A percentile compares a stretch with the other conserved stretches of the same genome.
Evolutionary conservation across 2,329 filamentous ascomycete species (phyloP).

Genomic region (Zasmidium citrigriseum): DNA sequence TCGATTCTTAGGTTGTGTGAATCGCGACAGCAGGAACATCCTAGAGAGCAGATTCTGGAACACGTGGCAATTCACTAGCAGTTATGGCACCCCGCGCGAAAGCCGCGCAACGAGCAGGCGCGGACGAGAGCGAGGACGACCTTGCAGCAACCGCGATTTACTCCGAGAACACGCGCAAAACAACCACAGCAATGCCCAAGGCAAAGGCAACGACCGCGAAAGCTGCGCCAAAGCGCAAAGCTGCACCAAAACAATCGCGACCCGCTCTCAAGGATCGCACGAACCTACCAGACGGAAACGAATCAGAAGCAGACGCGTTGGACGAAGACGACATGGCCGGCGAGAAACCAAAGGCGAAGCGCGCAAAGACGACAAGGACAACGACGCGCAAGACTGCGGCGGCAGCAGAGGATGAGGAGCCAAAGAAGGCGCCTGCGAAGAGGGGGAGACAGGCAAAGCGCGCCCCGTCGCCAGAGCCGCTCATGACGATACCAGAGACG

Average conservation of each 20-base stretch:
- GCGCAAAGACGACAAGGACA: slow-evolving; percentile 32
- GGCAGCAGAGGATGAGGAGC: slow-evolving; percentile 11
- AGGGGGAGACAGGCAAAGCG: slow-evolving; percentile 32
- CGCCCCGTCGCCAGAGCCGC: slow-evolving; percentile 35
- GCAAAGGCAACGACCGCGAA: slow-evolving; percentile 37
- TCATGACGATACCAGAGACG: slow-evolving; percentile 48
- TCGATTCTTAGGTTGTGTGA: neutral
- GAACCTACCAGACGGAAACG: slow-evolving; percentile 39
- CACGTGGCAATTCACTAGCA: neutral
- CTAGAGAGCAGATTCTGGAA: neutral
- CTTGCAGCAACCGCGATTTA: slow-evolving; percentile 20
- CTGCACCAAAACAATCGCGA: slow-evolving; percentile 38
- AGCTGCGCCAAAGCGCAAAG: slow-evolving; percentile 41
- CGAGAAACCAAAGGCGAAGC: slow-evolving; percentile 33
- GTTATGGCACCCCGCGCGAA: slow-evolving; percentile 22
- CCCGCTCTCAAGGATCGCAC: slow-evolving; percentile 45
- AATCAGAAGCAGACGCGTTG: slow-evolving; percentile 45
- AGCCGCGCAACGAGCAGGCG: slow-evolving; percentile 13
- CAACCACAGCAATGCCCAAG: slow-evolving; percentile 35
- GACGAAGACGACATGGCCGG: slow-evolving; percentile 40
- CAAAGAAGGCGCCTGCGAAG: slow-evolving; percentile 22
- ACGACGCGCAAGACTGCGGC: slow-evolving; percentile 22
- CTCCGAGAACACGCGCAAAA: slow-evolving; percentile 23
- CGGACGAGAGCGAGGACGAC: slow-evolving; percentile 23
- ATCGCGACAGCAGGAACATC: neutral